Base-by-base conservation (phyloP, 768 basidiomycete genomes). In the Amyloporia xantha region DNA sequence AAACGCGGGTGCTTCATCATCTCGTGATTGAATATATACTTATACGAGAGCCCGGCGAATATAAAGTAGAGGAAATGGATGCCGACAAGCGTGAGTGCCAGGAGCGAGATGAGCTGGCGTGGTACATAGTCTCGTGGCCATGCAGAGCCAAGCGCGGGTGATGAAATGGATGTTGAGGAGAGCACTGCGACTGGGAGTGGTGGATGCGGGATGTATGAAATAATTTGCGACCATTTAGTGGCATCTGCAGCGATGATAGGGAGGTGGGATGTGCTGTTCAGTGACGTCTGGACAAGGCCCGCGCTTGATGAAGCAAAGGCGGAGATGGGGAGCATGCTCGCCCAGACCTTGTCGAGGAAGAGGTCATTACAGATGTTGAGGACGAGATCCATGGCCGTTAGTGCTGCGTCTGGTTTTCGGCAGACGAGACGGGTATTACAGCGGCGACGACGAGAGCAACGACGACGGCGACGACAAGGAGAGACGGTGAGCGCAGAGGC, bases 1-100 rank as follows among this genome's bases (percentile, higher is more conserved):
- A 94, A 99, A 25, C 89, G 79, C 0, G 96, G 96, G 68, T 99
- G 96, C 26, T 77, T 75, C 85, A 88, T 94, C 91, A 87, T 96
- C 19, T 86, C 87, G 60, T 87, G 86, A 69, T 98, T 92, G 78
- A 97, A 99, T 48, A 98, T 80, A 67, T 75, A 83, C 38, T 68
- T 67, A 69, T 91, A 99, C 2, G 91, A 92, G 21, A 89, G 66
- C 37, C 76, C 71, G n/a, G 92, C 93, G 57, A 97, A 86, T 21
- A 85, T 44, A 68, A 96, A 93, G 68, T 99, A 99, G 41, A 99
- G 76, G 42, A 83, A 20, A 58, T 86, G 78, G 50, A 95, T 88
- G 52, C 93, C 93, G 50, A 91, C 57, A 46, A 88, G 67, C 1
- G 92, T 94, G 54, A 98, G 61, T 21, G 72, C 63, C 54, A 68